Conservation (phyloP, 2,329 filamentous ascomycete species). For the Berkeleyomyces basicola region DNA sequence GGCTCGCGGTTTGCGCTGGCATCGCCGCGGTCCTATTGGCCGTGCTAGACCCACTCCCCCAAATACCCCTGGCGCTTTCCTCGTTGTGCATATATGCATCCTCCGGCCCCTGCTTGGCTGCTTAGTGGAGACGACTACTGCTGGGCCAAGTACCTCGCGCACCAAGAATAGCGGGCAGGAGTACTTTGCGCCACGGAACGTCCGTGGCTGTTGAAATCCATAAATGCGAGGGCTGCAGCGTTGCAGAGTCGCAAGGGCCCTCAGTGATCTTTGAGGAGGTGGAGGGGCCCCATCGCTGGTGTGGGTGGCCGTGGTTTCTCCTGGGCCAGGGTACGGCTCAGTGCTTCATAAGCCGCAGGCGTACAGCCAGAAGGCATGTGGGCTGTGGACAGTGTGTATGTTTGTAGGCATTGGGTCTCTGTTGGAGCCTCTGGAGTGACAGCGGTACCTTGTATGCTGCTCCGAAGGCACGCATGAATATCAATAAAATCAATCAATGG, state of each 20-base stretch:
- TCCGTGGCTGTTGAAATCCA: background rate
- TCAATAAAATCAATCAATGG: background rate
- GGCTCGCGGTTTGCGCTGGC: background rate
- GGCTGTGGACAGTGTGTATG: no score
- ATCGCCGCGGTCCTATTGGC: background rate
- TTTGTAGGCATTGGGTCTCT: no score
- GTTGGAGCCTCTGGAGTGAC: no score
- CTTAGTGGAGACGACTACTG: background rate
- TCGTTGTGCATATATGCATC: background rate
- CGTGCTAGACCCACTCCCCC: background rate
- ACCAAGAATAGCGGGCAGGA: background rate
- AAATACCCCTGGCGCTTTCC: background rate
- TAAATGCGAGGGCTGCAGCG: background rate
- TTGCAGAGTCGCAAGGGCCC: background rate
- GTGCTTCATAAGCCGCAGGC: background rate
- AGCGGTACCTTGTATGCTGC: no score
- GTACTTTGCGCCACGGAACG: conserved; percentile 2
- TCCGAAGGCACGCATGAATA: background rate
- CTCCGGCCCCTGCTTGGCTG: background rate
- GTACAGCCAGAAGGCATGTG: background rate
- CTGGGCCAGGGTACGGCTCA: background rate
- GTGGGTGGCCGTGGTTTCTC: no score
- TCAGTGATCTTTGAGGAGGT: background rate
- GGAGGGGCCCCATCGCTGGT: no score
- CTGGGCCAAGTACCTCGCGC: background rate